Evolutionary conservation across 495 filamentous ascomycete species (phyloP), one percentile per base, ranked within the genome.

Genomic region (Aspergillus leporis): DNA sequence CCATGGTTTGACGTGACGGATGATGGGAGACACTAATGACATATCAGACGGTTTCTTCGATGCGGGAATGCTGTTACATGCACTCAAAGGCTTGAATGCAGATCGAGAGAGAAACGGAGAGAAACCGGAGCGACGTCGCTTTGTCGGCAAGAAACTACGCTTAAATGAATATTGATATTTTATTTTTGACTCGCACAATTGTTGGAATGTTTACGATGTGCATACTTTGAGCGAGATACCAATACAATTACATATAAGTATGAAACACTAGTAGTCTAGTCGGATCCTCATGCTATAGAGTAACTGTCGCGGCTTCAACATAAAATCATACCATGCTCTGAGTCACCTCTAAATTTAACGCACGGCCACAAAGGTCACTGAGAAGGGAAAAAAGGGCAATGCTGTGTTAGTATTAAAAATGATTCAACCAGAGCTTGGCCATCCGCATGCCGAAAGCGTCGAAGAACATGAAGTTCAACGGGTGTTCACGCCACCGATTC

Each of bases 31-130:
- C 50, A 56, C 69, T 75, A 62, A 78, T 51, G 23, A 55, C 50
- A 2, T 41, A 47, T 30, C 64, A 97, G 92, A 97, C 79, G 92
- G 92, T 38, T 96, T 97, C 81, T 97, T 97, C 74, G 92, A 97
- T 74, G 91, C 92, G 2, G 92, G 92, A 32, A 93, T 96, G 90
- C 82, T 97, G 7, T 80, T 93, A 8, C 90, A 93, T 70, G 92
- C 91, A 10, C 83, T 96, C 28, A 93, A 92, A 70, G 87, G 78
- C 6, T 70, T 82, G 23, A 78, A 73, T 59, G 77, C 80, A 47
- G 78, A 82, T 28, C 75, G 78, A 36, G 78, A 86, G 43, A 68
- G 71, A 31, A 70, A 72, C 23, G 68, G 66, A 6, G 75, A 78
- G 30, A 77, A 76, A 53, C 73, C 74, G 7, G 74, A 62, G 46